These are phyloP conservation scores for Metschnikowia similis DNA, from an alignment of 805 yeast genomes.

Conservation along the genomic window DNA sequence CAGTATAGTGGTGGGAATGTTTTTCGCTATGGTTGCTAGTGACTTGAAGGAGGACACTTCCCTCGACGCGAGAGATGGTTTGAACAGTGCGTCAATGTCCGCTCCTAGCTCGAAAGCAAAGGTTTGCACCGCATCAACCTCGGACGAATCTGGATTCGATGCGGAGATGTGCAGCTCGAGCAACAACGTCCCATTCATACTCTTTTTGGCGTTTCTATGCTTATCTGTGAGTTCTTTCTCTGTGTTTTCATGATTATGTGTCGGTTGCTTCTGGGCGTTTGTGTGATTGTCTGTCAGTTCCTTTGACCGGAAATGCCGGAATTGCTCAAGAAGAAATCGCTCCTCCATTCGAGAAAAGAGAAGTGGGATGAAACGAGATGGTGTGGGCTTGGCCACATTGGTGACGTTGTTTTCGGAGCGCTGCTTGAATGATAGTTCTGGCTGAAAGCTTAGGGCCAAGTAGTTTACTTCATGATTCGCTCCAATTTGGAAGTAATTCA, in stretches of 20 bases:
- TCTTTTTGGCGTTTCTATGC: neutral
- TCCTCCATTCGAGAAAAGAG: neutral
- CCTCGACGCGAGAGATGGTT: neutral
- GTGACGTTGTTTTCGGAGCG: neutral
- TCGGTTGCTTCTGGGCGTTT: neutral
- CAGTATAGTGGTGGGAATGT: constrained; percentile 19
- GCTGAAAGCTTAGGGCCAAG: neutral
- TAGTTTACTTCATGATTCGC: neutral
- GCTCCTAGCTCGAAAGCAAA: constrained; percentile 28
- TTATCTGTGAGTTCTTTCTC: neutral
- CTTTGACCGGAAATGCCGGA: neutral
- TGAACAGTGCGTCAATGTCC: constrained; percentile 7
- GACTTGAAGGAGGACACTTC: constrained; percentile 4
- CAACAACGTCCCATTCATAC: neutral
- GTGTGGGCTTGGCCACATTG: neutral
- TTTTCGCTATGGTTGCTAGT: constrained; percentile 17
- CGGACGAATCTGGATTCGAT: neutral
- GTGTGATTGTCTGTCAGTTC: neutral
- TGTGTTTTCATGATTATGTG: too few relatives aligned
- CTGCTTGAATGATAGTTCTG: neutral
- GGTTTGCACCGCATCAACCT: constrained; percentile 20
- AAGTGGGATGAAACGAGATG: neutral
- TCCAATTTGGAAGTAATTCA: neutral
- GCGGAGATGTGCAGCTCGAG: neutral
- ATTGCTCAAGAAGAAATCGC: neutral